Conservation (phyloP, 345 rosid species). For the Populus davidiana region DNA sequence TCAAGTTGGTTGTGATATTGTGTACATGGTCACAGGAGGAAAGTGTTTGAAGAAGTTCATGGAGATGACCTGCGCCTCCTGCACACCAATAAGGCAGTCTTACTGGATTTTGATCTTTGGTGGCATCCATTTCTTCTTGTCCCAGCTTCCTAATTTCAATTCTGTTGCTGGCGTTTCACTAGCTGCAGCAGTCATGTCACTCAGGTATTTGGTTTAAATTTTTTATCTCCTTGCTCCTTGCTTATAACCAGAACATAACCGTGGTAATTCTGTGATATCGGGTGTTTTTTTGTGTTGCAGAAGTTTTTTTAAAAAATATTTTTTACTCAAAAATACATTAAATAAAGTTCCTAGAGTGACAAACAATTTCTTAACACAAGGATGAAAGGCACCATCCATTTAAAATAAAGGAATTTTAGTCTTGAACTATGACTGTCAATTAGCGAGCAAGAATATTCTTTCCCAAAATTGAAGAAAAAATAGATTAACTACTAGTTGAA, state of each 20-base stretch:
- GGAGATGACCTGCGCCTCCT: conserved; percentile 65
- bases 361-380: no score
- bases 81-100: conserved; percentile 66
- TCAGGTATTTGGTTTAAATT: conserved; percentile 40
- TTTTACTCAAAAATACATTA: no score
- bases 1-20: conserved; percentile 83
- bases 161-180: conserved; percentile 89
- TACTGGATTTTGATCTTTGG: conserved; percentile 92
- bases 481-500: no score
- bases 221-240: not conserved
- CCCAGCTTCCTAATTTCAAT: conserved; percentile 91
- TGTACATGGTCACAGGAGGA: conserved; percentile 99
- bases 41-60: conserved; percentile 79
- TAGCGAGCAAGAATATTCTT: no score
- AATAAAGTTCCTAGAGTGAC: no score
- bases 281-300: no score
- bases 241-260: not conserved
- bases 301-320: no score
- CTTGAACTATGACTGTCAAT: no score
- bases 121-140: conserved; percentile 77
- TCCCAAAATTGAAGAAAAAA: no score
- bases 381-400: no score
- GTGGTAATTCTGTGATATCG: not conserved
- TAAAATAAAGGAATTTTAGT: no score
- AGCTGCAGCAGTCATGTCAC: conserved; percentile 94